phyloP scores from a whole-genome alignment of 2,329 filamentous ascomycete genomes.

The Exserohilum turcica region DNA sequence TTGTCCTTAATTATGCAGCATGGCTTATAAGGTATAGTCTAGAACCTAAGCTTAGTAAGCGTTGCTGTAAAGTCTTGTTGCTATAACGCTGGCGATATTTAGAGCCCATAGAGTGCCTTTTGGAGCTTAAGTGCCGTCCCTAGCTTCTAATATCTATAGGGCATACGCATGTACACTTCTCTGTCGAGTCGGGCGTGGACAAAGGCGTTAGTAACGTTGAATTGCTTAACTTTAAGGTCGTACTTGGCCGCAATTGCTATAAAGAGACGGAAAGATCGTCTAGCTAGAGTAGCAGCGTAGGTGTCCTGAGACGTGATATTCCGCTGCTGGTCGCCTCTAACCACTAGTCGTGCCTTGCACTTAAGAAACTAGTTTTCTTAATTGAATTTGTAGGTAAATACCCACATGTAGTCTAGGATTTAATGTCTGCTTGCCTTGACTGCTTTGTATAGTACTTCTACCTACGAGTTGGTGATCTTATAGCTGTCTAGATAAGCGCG shows the following conservation, averaged over 20 bases:
- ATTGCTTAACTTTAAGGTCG: slow-evolving; percentile 24
- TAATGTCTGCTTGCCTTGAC: background rate
- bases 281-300: slow-evolving; percentile 1
- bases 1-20: slow-evolving; percentile 12
- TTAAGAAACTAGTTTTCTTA: slow-evolving; percentile 12
- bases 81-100: background rate
- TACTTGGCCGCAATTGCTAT: slow-evolving; percentile 24
- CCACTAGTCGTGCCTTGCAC: slow-evolving; percentile 17
- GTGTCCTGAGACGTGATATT: slow-evolving; percentile 3
- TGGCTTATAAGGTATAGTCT: slow-evolving; percentile 7
- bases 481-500: background rate
- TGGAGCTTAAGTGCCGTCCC: background rate
- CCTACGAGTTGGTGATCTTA: background rate
- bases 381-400: slow-evolving; percentile 13
- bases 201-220: slow-evolving; percentile 28
- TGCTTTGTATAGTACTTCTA: background rate
- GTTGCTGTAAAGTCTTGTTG: background rate
- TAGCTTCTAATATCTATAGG: background rate
- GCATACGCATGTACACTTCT: background rate
- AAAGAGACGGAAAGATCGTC: slow-evolving; percentile 14
- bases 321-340: slow-evolving; percentile 20
- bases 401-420: slow-evolving; percentile 13
- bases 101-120: background rate
- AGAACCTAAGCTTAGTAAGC: slow-evolving; percentile 1
- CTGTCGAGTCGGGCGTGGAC: slow-evolving; percentile 17